A percentile compares a stretch with the other conserved stretches of the same genome.
phyloP scores from a whole-genome alignment of 2,329 filamentous ascomycete genomes.

The Colletotrichum graminicola region DNA sequence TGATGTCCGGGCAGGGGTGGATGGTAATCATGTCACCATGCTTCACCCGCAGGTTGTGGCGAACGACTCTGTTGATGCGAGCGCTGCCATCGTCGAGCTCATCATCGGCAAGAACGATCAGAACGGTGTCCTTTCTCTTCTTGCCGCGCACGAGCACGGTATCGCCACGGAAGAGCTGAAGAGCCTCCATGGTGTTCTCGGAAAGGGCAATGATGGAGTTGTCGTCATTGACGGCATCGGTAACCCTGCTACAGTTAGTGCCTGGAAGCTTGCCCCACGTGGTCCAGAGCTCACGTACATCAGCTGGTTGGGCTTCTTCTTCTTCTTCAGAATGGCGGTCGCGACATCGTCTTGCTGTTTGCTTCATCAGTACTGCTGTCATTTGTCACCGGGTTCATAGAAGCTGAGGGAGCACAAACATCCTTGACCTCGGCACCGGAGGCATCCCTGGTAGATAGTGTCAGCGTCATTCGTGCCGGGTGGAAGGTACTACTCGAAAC shows the following conservation, averaged over 20 bases:
- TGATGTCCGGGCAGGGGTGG: constrained; percentile 98
- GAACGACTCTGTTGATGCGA: constrained; percentile 97
- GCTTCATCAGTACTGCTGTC: constrained; percentile 50
- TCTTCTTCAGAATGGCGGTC: constrained; percentile 99
- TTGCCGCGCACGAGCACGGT: constrained; percentile 99
- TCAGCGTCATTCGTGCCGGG: constrained; percentile 51
- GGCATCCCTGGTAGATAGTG: constrained; percentile 73
- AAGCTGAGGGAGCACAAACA: constrained; percentile 64
- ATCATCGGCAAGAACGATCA: constrained; percentile 97
- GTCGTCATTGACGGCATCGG: constrained; percentile 98
- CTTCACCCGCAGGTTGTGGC: constrained; percentile 98
- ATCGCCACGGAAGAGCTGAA: constrained; percentile 98
- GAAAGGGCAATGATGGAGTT: constrained; percentile 99
- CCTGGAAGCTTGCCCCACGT: constrained; percentile 17
- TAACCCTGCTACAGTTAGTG: constrained; percentile 74
- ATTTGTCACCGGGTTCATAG: constrained; percentile 36
- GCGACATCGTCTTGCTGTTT: constrained; percentile 86
- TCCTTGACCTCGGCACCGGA: constrained; percentile 90
- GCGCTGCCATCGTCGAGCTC: constrained; percentile 97
- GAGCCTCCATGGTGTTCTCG: constrained; percentile 98
- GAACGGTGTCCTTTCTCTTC: constrained; percentile 98
- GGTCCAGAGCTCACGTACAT: constrained; percentile 74
- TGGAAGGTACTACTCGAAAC: constrained; percentile 16
- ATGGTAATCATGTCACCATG: constrained; percentile 98
- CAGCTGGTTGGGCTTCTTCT: constrained; percentile 99